Evolutionary conservation across 805 yeast genomes (phyloP).

Genomic region (Lachancea dasiensis): DNA sequence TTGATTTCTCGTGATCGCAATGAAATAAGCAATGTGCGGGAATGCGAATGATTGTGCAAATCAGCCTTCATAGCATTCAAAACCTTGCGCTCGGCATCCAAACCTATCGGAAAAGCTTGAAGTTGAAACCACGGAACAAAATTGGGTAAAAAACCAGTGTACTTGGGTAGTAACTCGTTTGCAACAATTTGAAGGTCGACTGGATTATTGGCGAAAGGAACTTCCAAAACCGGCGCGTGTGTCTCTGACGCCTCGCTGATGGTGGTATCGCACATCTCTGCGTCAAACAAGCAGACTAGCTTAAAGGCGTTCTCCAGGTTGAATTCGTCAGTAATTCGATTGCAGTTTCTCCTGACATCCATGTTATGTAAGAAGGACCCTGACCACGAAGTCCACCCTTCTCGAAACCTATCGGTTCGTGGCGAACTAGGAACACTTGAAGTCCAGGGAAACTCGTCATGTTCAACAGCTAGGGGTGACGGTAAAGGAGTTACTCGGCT

Average conservation of each 20-base stretch:
- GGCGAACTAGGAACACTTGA: conserved; percentile 25
- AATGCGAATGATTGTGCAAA: conserved; percentile 25
- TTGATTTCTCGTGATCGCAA: conserved; percentile 35
- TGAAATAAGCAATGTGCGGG: conserved; percentile 32
- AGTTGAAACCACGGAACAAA: conserved; percentile 34
- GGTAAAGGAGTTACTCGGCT: conserved; percentile 29
- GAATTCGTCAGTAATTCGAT: conserved; percentile 24
- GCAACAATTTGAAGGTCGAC: background rate
- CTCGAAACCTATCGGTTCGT: conserved; percentile 10
- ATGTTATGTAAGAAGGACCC: conserved; percentile 5
- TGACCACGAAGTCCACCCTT: conserved; percentile 1
- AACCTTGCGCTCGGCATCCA: conserved; percentile 46
- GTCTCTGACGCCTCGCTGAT: background rate
- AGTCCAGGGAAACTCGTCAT: conserved; percentile 40
- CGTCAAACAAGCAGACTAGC: conserved; percentile 6
- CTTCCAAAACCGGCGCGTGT: conserved; percentile 10
- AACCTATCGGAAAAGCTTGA: conserved; percentile 49
- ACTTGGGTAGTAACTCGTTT: conserved; percentile 24
- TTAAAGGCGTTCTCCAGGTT: conserved; percentile 29
- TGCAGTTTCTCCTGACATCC: conserved; percentile 20
- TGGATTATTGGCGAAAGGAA: background rate
- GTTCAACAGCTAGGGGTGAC: conserved; percentile 34
- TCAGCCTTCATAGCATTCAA: conserved; percentile 49
- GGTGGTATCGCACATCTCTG: background rate
- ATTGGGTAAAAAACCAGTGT: conserved; percentile 24